Evolutionary conservation across 768 basidiomycete species (phyloP).

Genomic region (Lyophyllum shimeji): DNA sequence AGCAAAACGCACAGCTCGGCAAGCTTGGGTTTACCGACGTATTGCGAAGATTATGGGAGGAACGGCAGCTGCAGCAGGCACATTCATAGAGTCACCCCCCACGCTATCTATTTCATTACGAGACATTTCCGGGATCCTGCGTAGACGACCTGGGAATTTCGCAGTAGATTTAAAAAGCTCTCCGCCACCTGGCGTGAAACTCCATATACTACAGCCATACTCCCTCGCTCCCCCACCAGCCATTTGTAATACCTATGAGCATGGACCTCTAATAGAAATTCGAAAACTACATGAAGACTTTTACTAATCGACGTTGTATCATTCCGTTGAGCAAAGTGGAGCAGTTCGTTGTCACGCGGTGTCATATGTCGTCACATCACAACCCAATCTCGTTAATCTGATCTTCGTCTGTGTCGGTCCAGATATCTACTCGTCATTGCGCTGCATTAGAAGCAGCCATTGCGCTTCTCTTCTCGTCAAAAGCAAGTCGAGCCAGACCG

Average conservation of each 20-base stretch:
- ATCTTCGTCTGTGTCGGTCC: conserved; percentile 11
- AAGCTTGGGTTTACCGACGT: conserved; percentile 91
- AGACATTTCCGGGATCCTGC: conserved; percentile 4
- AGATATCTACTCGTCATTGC: conserved; percentile 4
- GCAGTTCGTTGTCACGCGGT: conserved; percentile 8
- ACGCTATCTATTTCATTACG: conserved; percentile 7
- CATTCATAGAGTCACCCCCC: conserved; percentile 11
- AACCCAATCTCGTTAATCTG: conserved; percentile 8
- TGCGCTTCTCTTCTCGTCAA: conserved; percentile 14
- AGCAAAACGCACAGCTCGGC: conserved; percentile 88
- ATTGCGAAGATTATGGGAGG: conserved; percentile 73
- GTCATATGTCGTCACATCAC: conserved; percentile 14
- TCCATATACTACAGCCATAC: conserved; percentile 2
- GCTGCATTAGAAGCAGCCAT: conserved; percentile 4
- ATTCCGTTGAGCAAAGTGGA: conserved; percentile 18
- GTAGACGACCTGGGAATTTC: conserved; percentile 13
- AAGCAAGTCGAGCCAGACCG: conserved; percentile 12
- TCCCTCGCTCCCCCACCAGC: conserved; percentile 4
- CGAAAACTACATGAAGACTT: neutral
- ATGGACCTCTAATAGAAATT: conserved; percentile 15
- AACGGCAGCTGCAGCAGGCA: conserved; percentile 45
- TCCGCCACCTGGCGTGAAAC: conserved; percentile 5
- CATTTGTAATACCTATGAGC: conserved; percentile 11
- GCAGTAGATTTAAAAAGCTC: conserved; percentile 18
- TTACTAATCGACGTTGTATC: neutral